A percentile compares a stretch with the other conserved stretches of the same genome.
phyloP scores from a whole-genome alignment of 345 rosid species.

The Stellera chamaejasme region DNA sequence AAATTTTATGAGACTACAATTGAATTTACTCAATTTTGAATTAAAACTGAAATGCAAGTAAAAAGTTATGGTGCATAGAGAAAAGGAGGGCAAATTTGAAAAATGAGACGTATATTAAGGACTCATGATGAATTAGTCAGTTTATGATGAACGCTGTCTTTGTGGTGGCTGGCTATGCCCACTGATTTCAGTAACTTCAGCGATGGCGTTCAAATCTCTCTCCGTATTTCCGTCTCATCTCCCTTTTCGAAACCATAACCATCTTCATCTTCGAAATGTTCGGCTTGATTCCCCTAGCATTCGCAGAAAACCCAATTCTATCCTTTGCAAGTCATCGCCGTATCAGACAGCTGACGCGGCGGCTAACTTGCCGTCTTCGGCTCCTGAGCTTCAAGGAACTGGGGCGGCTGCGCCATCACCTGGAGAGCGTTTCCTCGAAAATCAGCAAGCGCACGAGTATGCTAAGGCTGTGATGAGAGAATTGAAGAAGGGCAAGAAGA shows the following conservation, averaged over 20 bases:
- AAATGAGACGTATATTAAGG: no score
- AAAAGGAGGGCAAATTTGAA: no score
- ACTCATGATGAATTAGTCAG: no score
- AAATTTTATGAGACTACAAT: no score
- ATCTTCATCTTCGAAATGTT: constrained; percentile 14
- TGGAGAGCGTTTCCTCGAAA: constrained; percentile 65
- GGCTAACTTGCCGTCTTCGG: constrained; percentile 17
- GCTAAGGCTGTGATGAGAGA: constrained; percentile 41
- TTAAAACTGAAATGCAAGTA: no score
- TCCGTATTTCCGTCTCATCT: constrained; percentile 37
- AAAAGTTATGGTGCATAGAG: no score
- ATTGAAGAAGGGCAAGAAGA: constrained; percentile 36
- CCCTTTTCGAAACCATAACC: constrained; percentile 29
- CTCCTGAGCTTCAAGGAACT: constrained; percentile 36
- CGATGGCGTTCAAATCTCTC: constrained; percentile 55
- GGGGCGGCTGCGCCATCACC: constrained; percentile 76
- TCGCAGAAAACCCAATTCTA: constrained; percentile 15
- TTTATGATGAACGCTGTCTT: no score
- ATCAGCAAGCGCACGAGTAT: constrained; percentile 47
- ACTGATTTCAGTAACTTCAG: no score
- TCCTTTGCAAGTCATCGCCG: constrained; percentile 33
- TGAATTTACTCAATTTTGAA: no score
- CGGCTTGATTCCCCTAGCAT: constrained; percentile 24
- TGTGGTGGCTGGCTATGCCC: no score
- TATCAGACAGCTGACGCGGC: constrained; percentile 19